Base-by-base conservation (phyloP, 1,284 basidiomycete species). In the Phlebopus sp. region DNA sequence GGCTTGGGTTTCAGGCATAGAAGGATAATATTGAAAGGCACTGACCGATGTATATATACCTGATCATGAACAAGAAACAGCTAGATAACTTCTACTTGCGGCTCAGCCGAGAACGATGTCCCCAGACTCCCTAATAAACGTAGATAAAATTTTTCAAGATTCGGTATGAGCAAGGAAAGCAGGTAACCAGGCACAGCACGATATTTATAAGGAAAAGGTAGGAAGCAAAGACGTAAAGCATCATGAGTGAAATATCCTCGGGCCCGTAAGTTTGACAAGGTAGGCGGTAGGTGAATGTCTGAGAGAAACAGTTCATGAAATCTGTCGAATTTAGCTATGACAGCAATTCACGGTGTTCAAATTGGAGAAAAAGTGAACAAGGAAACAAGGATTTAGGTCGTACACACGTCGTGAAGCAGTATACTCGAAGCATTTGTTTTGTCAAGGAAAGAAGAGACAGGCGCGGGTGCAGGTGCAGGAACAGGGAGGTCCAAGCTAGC, bases 31-130 rank as follows among this genome's bases (percentile, higher is more conserved):
- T 23, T 29, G 7, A 11, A 29, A 9, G 27, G 27, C 27, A 11
- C 25, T 11, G 27, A 9, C 27, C 2, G 27, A 29, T 25, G 17
- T 17, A 42, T 35, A 35, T 35, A 35, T 35, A 29, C 27, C 27
- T 29, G 27, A 29, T 29, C 10, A 8, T 11, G 32, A 35, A 35
- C 32, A 34, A 38, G 27, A 41, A 39, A 27, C 37, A 39, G 25
- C n/a, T n/a, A n/a, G 6, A 21, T 21, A 44, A 31, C 46, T 45
- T 29, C 8, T 29, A 29, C 2, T 8, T 29, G 47, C 37, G 56
- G 56, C 52, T 46, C 56, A 44, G 44, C 56, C 59, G 30, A 43
- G 27, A 51, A 21, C 40, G 38, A 42, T 29, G 27, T 29, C 9
- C 27, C 34, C 34, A 37, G 27, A 46, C 11, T 46, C 53, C 31